Base-by-base conservation (phyloP, 345 rosid genomes). In the Eucalyptus guilfoylei region DNA sequence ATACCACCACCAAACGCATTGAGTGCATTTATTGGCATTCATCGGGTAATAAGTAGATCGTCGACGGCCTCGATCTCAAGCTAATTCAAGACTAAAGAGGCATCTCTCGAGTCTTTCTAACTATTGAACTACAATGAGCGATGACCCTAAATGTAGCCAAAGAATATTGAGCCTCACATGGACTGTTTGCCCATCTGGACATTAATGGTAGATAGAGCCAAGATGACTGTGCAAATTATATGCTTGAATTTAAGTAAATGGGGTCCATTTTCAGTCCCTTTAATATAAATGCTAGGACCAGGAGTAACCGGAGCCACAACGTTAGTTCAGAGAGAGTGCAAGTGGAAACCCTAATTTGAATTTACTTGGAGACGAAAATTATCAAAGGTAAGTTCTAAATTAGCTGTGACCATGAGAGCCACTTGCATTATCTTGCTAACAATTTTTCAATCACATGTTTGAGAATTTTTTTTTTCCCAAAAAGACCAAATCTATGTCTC, bases 21-120 rank as follows among this genome's bases (percentile, higher is more conserved):
- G 45, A 21, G 83, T 11, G 14, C 45, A 40, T 19, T 10, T 40
- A 19, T 6, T 76, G 12, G 45, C 44, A 34, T 19, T 72, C 44
- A 19, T 37, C 44, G 0, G 7, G 45, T 11, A 6, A 17, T 11
- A 3, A 19, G 47, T 37, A 37, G 3, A 40, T 76, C 14, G 0
- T 37, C 44, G 1, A 40, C 14, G 28, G 45, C 83, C 45, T 37
- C 7, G 1, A 1, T 72, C 83, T 37, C 5, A 1, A 9, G 83
- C 83, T 76, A 40, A 76, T 76, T 76, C 16, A 6, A 76, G 83
- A 40, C 16, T 11, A 76, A 40, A 76, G 47, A 40, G 30, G 47
- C 47, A 40, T 40, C 47, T 40, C 85, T 40, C 85, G 15, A 40
- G 85, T 23, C 85, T 40, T 44, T 40, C 30, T 21, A 7, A 26